Percentiles rank a stretch among this genome's conserved stretches.
Evolutionary conservation across 108 stramenopile genomes (phyloP).

Genomic region (Mediolabrus comicus): DNA sequence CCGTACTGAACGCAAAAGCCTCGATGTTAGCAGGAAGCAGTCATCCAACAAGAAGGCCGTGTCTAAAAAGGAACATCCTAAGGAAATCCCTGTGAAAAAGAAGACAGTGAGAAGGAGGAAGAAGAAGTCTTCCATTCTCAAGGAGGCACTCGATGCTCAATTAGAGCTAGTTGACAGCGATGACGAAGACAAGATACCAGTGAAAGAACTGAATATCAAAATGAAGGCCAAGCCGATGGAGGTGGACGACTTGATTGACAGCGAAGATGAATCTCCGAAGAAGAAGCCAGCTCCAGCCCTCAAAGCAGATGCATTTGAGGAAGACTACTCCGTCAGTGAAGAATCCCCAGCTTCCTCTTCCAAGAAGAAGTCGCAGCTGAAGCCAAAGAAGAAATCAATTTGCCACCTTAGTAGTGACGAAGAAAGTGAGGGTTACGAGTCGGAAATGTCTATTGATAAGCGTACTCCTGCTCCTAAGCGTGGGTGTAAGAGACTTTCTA

Average conservation of each 20-base stretch:
- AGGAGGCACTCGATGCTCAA: slow-evolving; percentile 16
- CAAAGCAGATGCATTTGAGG: neutral
- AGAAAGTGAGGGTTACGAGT: neutral
- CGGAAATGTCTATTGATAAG: neutral
- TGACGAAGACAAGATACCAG: slow-evolving; percentile 15
- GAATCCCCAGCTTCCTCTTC: neutral
- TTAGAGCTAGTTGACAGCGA: slow-evolving; percentile 22
- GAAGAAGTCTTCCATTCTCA: slow-evolving; percentile 8
- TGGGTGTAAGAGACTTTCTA: neutral
- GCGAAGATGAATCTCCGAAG: neutral
- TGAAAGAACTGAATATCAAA: no score
- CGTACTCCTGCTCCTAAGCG: neutral
- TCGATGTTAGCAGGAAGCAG: neutral
- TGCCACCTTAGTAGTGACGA: neutral
- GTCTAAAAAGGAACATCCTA: slow-evolving; percentile 9
- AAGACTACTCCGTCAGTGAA: neutral
- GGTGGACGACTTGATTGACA: no score
- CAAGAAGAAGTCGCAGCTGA: neutral
- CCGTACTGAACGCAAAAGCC: slow-evolving; percentile 1
- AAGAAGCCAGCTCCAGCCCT: neutral
- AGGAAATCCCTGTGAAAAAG: slow-evolving; percentile 15
- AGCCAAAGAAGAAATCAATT: neutral
- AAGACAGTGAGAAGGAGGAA: slow-evolving; percentile 13
- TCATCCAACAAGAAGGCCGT: slow-evolving; percentile 4
- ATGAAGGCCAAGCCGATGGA: no score